phyloP scores from a whole-genome alignment of 2,329 filamentous ascomycete genomes.

The Rutstroemia sp. region DNA sequence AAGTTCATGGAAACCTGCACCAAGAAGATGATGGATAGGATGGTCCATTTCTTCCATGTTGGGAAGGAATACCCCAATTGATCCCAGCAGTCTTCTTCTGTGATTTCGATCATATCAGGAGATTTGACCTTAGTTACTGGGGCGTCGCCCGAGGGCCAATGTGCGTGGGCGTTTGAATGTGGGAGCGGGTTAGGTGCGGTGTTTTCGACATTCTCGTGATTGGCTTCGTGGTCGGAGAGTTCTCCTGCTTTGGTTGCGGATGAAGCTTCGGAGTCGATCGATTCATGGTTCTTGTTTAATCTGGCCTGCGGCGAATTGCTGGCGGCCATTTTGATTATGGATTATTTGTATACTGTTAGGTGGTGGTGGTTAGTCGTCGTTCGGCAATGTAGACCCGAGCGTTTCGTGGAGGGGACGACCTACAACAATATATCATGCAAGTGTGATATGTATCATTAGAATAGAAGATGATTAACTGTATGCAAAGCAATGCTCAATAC shows the following conservation, averaged over 20 bases:
- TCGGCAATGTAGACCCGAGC: not conserved
- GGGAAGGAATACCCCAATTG: slow-evolving; percentile 58
- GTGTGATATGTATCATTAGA: not conserved
- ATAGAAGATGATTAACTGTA: not conserved
- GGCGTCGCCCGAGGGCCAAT: not conserved
- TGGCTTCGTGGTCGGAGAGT: not conserved
- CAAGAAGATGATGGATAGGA: slow-evolving; percentile 64
- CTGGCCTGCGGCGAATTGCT: not conserved
- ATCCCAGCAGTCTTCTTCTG: slow-evolving; percentile 54
- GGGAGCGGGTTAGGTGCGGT: not conserved
- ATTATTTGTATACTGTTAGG: not conserved
- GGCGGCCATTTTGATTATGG: not conserved
- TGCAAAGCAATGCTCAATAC: not conserved
- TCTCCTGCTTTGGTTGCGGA: not conserved
- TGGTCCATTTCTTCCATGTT: slow-evolving; percentile 58
- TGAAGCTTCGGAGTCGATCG: not conserved
- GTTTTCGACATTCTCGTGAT: not conserved
- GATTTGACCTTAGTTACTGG: not conserved
- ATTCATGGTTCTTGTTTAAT: not conserved
- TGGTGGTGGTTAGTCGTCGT: not conserved
- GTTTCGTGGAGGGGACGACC: not conserved
- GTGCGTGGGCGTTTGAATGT: not conserved
- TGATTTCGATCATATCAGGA: slow-evolving; percentile 33
- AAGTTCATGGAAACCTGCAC: slow-evolving; percentile 75
- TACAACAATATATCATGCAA: not conserved